phyloP scores from a whole-genome alignment of 2,329 filamentous ascomycete species.

The Blastomyces parvus region DNA sequence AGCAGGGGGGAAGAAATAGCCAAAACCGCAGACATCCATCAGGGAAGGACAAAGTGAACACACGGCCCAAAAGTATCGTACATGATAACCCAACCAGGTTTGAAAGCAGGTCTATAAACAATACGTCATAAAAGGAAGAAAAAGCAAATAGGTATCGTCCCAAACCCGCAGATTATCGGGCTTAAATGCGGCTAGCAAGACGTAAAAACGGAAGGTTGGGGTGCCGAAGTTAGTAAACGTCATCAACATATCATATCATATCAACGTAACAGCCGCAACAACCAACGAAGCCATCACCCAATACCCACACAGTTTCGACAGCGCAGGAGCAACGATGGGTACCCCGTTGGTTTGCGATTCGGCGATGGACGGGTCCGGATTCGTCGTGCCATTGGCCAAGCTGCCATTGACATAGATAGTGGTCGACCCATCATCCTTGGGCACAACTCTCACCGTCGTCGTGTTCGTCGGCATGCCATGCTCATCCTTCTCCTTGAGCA shows the following conservation, averaged over 20 bases:
- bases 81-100: not conserved
- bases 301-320: slow-evolving; percentile 31
- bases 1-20: not conserved
- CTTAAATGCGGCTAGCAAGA: not conserved
- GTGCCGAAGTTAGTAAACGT: not conserved
- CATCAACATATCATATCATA: slow-evolving; percentile 19
- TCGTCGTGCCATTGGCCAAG: slow-evolving; percentile 37
- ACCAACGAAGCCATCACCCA: slow-evolving; percentile 35
- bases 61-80: not conserved
- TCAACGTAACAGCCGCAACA: slow-evolving; percentile 26
- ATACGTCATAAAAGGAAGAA: not conserved
- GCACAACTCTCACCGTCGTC: slow-evolving; percentile 26
- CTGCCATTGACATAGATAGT: slow-evolving; percentile 42
- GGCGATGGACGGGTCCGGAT: slow-evolving; percentile 24
- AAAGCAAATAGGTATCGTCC: not conserved
- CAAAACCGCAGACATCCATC: not conserved
- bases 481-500: slow-evolving; percentile 35
- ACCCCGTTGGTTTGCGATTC: slow-evolving; percentile 15
- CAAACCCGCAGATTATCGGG: not conserved
- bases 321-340: slow-evolving; percentile 15
- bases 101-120: not conserved
- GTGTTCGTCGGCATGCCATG: slow-evolving; percentile 28
- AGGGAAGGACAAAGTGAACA: not conserved
- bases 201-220: not conserved
- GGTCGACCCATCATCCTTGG: slow-evolving; percentile 35